Evolutionary conservation across 441 rosid species (phyloP).

Genomic region (Viola pubescens): DNA sequence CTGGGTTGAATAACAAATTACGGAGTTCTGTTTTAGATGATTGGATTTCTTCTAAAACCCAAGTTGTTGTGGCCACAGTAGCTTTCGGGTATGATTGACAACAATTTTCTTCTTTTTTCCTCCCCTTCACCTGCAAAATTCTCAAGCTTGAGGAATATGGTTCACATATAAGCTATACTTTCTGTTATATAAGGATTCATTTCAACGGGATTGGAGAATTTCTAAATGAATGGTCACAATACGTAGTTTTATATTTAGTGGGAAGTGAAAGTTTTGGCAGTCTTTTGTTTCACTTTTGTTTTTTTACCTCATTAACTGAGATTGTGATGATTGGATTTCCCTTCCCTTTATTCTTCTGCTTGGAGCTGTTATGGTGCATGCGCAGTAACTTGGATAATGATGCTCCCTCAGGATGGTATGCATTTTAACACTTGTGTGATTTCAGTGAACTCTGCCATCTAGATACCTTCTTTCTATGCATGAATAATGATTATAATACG

Average conservation of each 20-base stretch:
- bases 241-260: neutral
- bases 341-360: slow-evolving; percentile 26
- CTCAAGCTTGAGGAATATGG: slow-evolving; percentile 5
- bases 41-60: slow-evolving; percentile 89
- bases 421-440: slow-evolving; percentile 11
- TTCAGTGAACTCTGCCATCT: slow-evolving; percentile 11
- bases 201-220: neutral
- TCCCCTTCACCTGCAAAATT: neutral
- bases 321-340: slow-evolving; percentile 28
- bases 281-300: slow-evolving; percentile 2
- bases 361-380: slow-evolving; percentile 46
- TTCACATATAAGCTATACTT: neutral
- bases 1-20: slow-evolving; percentile 74
- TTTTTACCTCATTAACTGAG: slow-evolving; percentile 11
- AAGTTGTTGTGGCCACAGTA: slow-evolving; percentile 96
- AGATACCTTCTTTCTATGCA: neutral
- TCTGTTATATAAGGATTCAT: neutral
- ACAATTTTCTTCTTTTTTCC: neutral
- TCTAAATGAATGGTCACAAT: neutral
- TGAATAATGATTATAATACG: neutral
- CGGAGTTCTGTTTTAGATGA: slow-evolving; percentile 73
- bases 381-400: slow-evolving; percentile 30
- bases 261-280: slow-evolving; percentile 5
- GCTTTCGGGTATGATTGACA: slow-evolving; percentile 79
- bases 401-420: slow-evolving; percentile 83